These are phyloP conservation scores for Pseudogymnoascus sp. DNA, from an alignment of 2,329 filamentous ascomycete species.

Conservation along the genomic window DNA sequence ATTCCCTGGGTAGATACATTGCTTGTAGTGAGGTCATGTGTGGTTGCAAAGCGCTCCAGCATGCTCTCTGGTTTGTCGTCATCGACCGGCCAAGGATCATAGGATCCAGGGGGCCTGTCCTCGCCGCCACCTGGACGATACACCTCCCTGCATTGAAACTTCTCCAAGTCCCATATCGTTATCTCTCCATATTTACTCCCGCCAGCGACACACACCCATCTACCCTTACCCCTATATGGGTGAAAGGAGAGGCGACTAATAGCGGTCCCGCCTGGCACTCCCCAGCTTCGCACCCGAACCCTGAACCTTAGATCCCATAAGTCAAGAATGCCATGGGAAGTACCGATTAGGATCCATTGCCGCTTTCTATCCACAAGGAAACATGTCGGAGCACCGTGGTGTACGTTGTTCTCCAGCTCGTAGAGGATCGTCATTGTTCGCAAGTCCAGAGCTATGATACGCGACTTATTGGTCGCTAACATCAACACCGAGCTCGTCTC, in stretches of 20 bases:
- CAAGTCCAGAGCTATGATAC: conserved; percentile 76
- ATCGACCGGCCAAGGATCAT: conserved; percentile 82
- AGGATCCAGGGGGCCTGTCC: conserved; percentile 46
- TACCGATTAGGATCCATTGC: conserved; percentile 87
- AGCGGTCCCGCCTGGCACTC: conserved; percentile 68
- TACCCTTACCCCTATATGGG: conserved; percentile 66
- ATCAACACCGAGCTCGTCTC: conserved; percentile 76
- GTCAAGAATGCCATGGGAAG: conserved; percentile 84
- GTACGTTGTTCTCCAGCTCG: conserved; percentile 74
- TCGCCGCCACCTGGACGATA: conserved; percentile 61
- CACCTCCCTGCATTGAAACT: conserved; percentile 77
- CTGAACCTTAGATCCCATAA: conserved; percentile 97
- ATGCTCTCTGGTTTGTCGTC: conserved; percentile 82
- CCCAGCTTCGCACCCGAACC: conserved; percentile 80
- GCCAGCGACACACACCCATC: conserved; percentile 81
- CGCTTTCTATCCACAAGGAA: conserved; percentile 81
- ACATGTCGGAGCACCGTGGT: conserved; percentile 84
- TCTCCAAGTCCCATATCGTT: conserved; percentile 92
- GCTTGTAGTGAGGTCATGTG: conserved; percentile 52
- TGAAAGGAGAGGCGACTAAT: conserved; percentile 76
- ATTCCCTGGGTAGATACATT: conserved; percentile 57
- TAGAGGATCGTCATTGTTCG: conserved; percentile 78
- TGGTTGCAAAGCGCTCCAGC: conserved; percentile 74
- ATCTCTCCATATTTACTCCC: conserved; percentile 83
- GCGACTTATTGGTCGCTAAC: conserved; percentile 77